A percentile compares a stretch with the other conserved stretches of the same genome.
These are phyloP conservation scores for Clarireedia paspali DNA, from an alignment of 2,329 filamentous ascomycete genomes.

Conservation along the genomic window DNA sequence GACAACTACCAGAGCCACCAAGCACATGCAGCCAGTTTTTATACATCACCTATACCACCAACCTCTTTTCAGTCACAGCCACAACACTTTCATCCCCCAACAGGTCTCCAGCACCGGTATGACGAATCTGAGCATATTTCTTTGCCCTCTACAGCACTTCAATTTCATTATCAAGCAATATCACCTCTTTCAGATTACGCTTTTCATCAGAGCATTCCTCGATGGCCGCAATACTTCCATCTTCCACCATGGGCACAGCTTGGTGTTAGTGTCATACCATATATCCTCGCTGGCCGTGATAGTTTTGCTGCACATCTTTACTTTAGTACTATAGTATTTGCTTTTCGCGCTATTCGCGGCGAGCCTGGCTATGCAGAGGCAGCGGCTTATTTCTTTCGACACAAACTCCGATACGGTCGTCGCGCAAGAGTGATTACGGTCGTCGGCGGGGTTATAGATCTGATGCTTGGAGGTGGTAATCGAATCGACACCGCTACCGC, in stretches of 20 bases:
- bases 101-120: no score
- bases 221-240: neutral
- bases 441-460: constrained; percentile 9
- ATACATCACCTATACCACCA: no score
- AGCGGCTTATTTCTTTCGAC: constrained; percentile 11
- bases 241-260: neutral
- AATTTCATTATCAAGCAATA: neutral
- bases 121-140: no score
- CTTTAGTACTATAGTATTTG: constrained; percentile 12
- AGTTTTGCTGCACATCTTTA: constrained; percentile 16
- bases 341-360: constrained; percentile 6
- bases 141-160: no score
- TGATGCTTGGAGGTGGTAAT: constrained; percentile 12
- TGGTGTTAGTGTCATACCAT: constrained; percentile 7
- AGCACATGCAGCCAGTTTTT: no score
- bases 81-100: no score
- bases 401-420: constrained; percentile 9
- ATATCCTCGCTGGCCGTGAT: constrained; percentile 15
- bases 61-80: no score
- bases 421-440: neutral
- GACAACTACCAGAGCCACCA: no score
- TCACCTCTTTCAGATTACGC: neutral
- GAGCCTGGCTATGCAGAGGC: neutral
- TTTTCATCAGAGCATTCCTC: neutral
- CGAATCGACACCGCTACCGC: neutral